Evolutionary conservation across 2,329 filamentous ascomycete genomes (phyloP).

Genomic region (Cordyceps fumosorosea): DNA sequence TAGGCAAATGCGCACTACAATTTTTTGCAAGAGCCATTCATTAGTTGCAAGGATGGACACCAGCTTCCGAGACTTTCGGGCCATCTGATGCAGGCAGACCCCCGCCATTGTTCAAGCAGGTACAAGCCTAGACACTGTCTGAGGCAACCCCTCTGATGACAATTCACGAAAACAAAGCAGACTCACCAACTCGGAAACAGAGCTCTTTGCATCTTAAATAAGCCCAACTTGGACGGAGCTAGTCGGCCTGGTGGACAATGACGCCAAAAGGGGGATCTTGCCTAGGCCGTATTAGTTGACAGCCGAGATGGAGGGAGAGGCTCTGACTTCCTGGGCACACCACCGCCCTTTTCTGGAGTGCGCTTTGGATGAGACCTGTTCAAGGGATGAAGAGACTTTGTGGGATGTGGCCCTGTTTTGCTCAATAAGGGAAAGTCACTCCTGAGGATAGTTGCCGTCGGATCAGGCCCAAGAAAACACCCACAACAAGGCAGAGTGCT

Average conservation of each 20-base stretch:
- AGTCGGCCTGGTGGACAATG: not conserved
- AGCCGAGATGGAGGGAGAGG: not conserved
- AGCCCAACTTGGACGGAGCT: not conserved
- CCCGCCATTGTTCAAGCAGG: not conserved
- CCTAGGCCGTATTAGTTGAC: not conserved
- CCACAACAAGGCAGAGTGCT: not conserved
- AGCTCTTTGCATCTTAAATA: not conserved
- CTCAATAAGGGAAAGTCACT: not conserved
- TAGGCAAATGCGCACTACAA: slow-evolving; percentile 15
- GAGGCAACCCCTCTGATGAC: not conserved
- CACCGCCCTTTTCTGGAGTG: slow-evolving; percentile 1
- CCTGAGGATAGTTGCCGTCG: not conserved
- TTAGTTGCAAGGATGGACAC: not conserved
- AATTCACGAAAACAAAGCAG: not conserved
- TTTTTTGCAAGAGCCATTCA: not conserved
- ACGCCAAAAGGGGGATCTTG: not conserved
- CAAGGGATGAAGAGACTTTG: slow-evolving; percentile 9
- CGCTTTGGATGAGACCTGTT: slow-evolving; percentile 1
- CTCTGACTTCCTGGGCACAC: not conserved
- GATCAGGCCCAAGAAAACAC: not conserved
- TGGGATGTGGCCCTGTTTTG: not conserved
- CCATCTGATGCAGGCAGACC: not conserved
- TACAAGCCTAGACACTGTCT: slow-evolving; percentile 9
- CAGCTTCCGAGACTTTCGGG: not conserved
- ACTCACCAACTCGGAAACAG: not conserved